phyloP scores from a whole-genome alignment of 2,329 filamentous ascomycete genomes.

The Fusarium zealandicum region DNA sequence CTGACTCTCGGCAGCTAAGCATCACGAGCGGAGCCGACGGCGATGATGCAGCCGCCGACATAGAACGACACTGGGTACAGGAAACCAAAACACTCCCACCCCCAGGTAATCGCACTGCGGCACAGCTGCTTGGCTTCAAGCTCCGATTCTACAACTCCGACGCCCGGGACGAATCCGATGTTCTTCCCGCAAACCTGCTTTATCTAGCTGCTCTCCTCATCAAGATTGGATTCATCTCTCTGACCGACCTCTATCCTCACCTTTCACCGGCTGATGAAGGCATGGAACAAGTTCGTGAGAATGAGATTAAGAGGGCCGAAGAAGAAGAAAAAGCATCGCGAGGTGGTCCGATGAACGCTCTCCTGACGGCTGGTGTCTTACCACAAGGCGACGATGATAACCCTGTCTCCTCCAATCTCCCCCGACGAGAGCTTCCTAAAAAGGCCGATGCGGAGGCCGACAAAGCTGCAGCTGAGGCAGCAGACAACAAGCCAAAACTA shows the following conservation, averaged over 20 bases:
- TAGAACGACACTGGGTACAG: conserved; percentile 77
- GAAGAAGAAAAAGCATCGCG: conserved; percentile 77
- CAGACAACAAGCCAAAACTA: conserved; percentile 58
- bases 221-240: conserved; percentile 95
- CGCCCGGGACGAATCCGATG: conserved; percentile 75
- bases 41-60: conserved; percentile 58
- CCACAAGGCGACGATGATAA: conserved; percentile 75
- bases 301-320: conserved; percentile 76
- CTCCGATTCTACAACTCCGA: conserved; percentile 91
- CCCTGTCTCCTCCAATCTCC: conserved; percentile 49
- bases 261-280: conserved; percentile 84
- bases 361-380: conserved; percentile 85
- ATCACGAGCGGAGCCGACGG: conserved; percentile 49
- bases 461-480: conserved; percentile 48
- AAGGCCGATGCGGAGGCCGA: conserved; percentile 64
- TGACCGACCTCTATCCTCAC: conserved; percentile 90
- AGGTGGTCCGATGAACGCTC: conserved; percentile 79
- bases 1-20: conserved; percentile 57
- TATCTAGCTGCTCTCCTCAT: conserved; percentile 91
- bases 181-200: conserved; percentile 89
- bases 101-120: conserved; percentile 86
- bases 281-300: conserved; percentile 77
- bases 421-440: conserved; percentile 59
- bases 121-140: conserved; percentile 96
- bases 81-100: conserved; percentile 83